Evolutionary conservation across 2,329 filamentous ascomycete species (phyloP).

Genomic region (Drechslerella coelobrocha): DNA sequence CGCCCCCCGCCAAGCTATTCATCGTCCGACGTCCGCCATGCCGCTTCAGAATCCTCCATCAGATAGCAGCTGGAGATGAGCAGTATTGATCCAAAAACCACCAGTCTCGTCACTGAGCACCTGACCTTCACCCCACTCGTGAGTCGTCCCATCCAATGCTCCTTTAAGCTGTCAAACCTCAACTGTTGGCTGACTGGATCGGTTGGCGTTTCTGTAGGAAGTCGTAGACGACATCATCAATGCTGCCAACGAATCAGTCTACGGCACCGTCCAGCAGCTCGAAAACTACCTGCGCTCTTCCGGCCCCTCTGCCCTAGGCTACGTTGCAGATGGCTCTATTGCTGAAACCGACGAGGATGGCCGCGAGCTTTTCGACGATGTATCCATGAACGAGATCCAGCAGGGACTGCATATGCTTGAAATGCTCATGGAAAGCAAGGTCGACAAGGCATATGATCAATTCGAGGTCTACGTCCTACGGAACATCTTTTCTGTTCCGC

Average conservation of each 20-base stretch:
- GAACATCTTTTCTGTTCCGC: conserved; percentile 77
- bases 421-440: conserved; percentile 78
- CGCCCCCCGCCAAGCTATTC: not conserved
- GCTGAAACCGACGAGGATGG: conserved; percentile 60
- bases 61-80: conserved; percentile 42
- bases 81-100: conserved; percentile 45
- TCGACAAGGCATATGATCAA: conserved; percentile 84
- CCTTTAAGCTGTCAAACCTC: conserved; percentile 26
- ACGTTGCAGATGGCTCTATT: conserved; percentile 64
- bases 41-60: not conserved
- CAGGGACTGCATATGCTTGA: conserved; percentile 85
- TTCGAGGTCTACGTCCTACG: conserved; percentile 89
- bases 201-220: conserved; percentile 64
- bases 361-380: conserved; percentile 61
- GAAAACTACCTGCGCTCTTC: conserved; percentile 80
- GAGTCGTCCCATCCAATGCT: conserved; percentile 57
- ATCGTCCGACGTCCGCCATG: conserved; percentile 22
- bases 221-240: conserved; percentile 99
- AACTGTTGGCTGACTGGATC: conserved; percentile 34
- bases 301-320: conserved; percentile 80
- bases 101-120: conserved; percentile 82
- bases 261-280: conserved; percentile 84
- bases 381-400: conserved; percentile 75
- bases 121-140: conserved; percentile 93
- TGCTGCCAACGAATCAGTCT: conserved; percentile 89